Evolutionary conservation across 2,329 filamentous ascomycete species (phyloP).

Genomic region (Paraphoma sp.): DNA sequence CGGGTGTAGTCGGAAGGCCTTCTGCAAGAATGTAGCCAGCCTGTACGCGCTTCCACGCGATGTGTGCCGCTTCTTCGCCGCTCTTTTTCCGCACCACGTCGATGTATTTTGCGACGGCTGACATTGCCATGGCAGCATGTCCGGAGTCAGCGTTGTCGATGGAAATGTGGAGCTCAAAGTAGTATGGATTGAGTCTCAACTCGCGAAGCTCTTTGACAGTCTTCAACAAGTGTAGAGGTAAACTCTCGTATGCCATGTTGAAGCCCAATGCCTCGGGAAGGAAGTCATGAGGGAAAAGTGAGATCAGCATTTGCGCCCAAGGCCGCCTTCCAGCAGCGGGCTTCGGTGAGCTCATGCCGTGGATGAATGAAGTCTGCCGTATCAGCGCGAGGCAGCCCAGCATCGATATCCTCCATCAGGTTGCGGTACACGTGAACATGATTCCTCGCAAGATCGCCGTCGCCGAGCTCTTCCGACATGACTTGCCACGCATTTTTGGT

Average conservation of each 20-base stretch:
- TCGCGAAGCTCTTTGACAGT: constrained; percentile 54
- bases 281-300: constrained; percentile 57
- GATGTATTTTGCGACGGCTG: constrained; percentile 49
- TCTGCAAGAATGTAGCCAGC: constrained; percentile 50
- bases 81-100: constrained; percentile 29
- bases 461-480: constrained; percentile 59
- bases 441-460: constrained; percentile 56
- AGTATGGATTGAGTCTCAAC: constrained; percentile 53
- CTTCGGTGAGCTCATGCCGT: constrained; percentile 31
- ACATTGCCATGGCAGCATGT: constrained; percentile 57
- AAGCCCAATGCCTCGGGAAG: constrained; percentile 60
- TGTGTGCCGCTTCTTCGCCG: constrained; percentile 38
- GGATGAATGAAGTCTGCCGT: constrained; percentile 37
- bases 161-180: constrained; percentile 59
- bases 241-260: constrained; percentile 57
- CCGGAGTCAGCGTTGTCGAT: constrained; percentile 60
- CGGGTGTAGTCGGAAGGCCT: constrained; percentile 27
- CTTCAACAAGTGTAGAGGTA: constrained; percentile 50
- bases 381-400: constrained; percentile 41
- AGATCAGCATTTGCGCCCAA: constrained; percentile 56
- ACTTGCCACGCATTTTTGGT: constrained; percentile 57
- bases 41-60: constrained; percentile 52
- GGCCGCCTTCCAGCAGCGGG: constrained; percentile 52
- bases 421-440: constrained; percentile 51
- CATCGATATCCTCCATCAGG: constrained; percentile 40